Evolutionary conservation across 495 filamentous ascomycete genomes (phyloP).

Genomic region (Penicillium taxi): DNA sequence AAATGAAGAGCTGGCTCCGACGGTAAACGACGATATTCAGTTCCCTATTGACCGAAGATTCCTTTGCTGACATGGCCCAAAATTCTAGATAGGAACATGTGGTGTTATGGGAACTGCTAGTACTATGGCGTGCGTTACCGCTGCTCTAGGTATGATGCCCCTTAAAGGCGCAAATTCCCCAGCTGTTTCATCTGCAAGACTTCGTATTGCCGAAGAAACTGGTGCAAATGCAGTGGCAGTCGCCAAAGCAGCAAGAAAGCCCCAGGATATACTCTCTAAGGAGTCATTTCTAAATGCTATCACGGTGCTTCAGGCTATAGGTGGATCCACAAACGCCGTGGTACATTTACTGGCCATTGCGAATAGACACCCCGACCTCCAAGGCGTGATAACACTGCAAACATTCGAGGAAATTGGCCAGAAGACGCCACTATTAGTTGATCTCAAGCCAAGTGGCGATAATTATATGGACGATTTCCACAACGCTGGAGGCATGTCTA

Average conservation of each 20-base stretch:
- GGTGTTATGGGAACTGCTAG: conserved; percentile 65
- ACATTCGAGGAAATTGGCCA: conserved; percentile 55
- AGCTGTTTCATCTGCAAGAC: conserved; percentile 55
- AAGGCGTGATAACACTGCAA: conserved; percentile 46
- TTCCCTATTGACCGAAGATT: not conserved
- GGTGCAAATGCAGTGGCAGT: conserved; percentile 48
- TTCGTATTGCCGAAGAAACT: conserved; percentile 57
- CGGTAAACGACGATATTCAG: conserved; percentile 31
- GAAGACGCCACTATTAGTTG: conserved; percentile 52
- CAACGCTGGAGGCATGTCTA: conserved; percentile 57
- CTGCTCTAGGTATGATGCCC: conserved; percentile 57
- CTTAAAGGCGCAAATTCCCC: conserved; percentile 53
- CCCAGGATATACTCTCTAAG: conserved; percentile 49
- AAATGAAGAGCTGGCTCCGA: conserved; percentile 62
- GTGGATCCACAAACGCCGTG: conserved; percentile 61
- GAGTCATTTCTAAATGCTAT: conserved; percentile 62
- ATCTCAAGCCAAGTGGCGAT: conserved; percentile 59
- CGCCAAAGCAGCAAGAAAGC: conserved; percentile 32
- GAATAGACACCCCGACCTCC: conserved; percentile 49
- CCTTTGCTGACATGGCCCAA: not conserved
- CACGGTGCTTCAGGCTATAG: conserved; percentile 60
- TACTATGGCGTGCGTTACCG: conserved; percentile 61
- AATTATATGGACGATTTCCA: conserved; percentile 71
- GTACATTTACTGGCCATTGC: conserved; percentile 59
- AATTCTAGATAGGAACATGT: conserved; percentile 51